phyloP scores from a whole-genome alignment of 768 basidiomycete genomes.

The Amanita fuliginea region DNA sequence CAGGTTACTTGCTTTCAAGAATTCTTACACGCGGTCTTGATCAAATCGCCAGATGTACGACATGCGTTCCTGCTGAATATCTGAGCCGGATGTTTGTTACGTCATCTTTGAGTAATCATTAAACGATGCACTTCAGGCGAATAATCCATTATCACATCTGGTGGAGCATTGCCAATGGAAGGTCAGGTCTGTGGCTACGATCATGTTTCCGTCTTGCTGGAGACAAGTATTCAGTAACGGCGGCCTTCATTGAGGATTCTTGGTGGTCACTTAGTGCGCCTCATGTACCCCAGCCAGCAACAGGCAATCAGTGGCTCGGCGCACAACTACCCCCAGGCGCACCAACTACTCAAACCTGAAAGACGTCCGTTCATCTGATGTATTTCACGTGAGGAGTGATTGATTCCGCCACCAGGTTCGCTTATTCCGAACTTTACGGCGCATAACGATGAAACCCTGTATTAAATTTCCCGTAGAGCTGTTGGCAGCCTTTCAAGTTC shows the following conservation, averaged over 20 bases:
- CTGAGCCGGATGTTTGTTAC: not conserved
- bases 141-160: not conserved
- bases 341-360: not conserved
- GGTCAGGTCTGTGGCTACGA: not conserved
- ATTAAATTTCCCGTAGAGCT: not conserved
- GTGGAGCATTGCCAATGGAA: not conserved
- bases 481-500: not conserved
- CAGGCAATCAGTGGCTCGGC: slow-evolving; percentile 5
- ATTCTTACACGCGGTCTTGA: not conserved
- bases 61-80: not conserved
- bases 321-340: not conserved
- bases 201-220: not conserved
- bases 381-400: slow-evolving; percentile 2
- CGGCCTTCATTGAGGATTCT: not conserved
- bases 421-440: not conserved
- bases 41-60: not conserved
- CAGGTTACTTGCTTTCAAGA: slow-evolving; percentile 2
- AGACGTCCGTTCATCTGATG: not conserved
- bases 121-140: not conserved
- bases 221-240: not conserved
- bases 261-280: not conserved
- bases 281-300: not conserved
- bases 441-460: not conserved
- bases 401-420: not conserved
- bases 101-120: not conserved